A percentile compares a stretch with the other conserved stretches of the same genome.
These are phyloP conservation scores for Ceratobasidium sp. DNA, from an alignment of 1,284 basidiomycete genomes.

Conservation along the genomic window DNA sequence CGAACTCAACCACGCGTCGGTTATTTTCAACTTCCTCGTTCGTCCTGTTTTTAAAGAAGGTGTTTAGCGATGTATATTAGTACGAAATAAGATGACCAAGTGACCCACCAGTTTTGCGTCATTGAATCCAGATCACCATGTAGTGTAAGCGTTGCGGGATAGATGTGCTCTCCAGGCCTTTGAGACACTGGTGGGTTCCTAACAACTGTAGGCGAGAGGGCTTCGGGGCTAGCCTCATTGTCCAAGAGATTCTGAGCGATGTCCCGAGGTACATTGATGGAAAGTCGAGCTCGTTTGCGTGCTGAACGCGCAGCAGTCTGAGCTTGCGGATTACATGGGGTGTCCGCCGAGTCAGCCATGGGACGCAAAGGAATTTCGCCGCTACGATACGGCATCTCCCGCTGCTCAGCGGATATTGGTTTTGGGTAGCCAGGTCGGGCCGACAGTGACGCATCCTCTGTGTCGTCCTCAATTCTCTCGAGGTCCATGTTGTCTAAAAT, in stretches of 20 bases:
- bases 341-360: neutral
- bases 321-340: neutral
- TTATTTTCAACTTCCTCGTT: slow-evolving; percentile 65
- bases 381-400: too few relatives aligned
- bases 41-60: slow-evolving; percentile 55
- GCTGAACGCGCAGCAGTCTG: neutral
- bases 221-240: neutral
- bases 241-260: neutral
- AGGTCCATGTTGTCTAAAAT: too few relatives aligned
- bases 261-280: neutral
- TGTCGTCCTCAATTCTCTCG: too few relatives aligned
- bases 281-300: neutral
- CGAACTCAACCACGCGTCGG: slow-evolving; percentile 77
- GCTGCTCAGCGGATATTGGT: neutral
- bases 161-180: slow-evolving; percentile 2
- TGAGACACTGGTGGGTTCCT: neutral
- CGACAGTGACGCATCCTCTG: neutral
- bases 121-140: slow-evolving; percentile 13
- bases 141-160: slow-evolving; percentile 1
- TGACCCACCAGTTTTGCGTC: slow-evolving; percentile 13
- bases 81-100: neutral
- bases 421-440: neutral
- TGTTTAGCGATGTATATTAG: neutral
- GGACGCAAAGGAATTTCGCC: too few relatives aligned
- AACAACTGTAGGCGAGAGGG: neutral